Evolutionary conservation across 306 rosid genomes (phyloP).

Genomic region (Inga leiocalycina): DNA sequence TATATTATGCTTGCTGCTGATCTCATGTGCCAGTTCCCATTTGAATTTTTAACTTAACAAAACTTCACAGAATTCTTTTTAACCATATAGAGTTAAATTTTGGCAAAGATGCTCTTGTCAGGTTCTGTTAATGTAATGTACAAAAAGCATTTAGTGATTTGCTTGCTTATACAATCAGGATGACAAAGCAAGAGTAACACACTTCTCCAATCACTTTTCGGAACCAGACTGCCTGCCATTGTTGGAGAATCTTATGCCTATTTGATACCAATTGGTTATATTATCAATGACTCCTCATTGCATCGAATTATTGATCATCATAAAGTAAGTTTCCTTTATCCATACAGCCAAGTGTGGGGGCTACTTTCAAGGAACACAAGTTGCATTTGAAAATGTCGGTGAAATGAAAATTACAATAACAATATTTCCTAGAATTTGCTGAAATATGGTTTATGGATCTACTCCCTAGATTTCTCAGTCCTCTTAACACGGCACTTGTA

Average conservation of each 20-base stretch:
- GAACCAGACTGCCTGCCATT: constrained; percentile 40
- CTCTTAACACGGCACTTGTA: constrained; percentile 96
- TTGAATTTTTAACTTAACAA: too few relatives aligned
- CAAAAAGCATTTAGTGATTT: constrained; percentile 15
- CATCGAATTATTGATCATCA: constrained; percentile 67
- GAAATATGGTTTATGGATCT: constrained; percentile 30
- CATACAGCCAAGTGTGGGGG: constrained; percentile 70
- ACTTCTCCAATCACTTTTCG: constrained; percentile 97
- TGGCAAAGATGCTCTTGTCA: neutral
- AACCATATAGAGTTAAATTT: neutral
- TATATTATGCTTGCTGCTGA: neutral
- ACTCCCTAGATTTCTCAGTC: constrained; percentile 86
- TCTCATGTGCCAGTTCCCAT: too few relatives aligned
- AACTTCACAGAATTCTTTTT: too few relatives aligned
- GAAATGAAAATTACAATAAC: neutral
- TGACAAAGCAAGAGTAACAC: constrained; percentile 90
- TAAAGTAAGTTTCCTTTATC: constrained; percentile 60
- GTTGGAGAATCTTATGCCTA: constrained; percentile 93
- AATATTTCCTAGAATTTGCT: constrained; percentile 19
- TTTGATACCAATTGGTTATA: constrained; percentile 79
- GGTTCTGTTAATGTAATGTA: neutral
- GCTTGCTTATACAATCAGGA: constrained; percentile 57
- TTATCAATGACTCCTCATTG: constrained; percentile 68
- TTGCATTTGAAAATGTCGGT: constrained; percentile 14
- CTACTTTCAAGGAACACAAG: constrained; percentile 41